Percentiles rank a stretch among this genome's conserved stretches.
These are phyloP conservation scores for Erodium trifolium DNA, from an alignment of 441 rosid genomes.

Conservation along the genomic window DNA sequence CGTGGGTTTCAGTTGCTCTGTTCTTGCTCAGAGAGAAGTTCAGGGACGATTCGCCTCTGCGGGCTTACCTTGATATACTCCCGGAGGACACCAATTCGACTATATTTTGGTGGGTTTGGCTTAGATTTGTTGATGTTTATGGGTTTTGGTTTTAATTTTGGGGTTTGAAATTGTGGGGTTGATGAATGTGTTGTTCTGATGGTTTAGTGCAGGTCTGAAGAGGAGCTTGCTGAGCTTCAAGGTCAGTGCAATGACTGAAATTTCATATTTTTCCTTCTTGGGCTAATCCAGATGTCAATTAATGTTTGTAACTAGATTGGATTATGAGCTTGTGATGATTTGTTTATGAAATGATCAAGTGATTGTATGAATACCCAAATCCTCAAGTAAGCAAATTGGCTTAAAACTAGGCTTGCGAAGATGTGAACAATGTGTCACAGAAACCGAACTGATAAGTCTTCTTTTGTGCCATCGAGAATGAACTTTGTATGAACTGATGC, in stretches of 20 bases:
- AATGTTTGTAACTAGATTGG: not conserved
- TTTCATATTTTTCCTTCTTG: no score
- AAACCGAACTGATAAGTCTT: no score
- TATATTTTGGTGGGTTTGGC: conserved; percentile 67
- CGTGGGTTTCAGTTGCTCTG: conserved; percentile 81
- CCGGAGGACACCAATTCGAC: conserved; percentile 74
- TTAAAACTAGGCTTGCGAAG: no score
- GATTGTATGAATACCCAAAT: not conserved
- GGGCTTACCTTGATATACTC: conserved; percentile 75
- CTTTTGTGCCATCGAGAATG: not conserved
- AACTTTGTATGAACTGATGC: conserved; percentile 11
- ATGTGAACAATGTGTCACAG: no score
- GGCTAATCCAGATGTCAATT: not conserved
- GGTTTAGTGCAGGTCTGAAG: conserved; percentile 97
- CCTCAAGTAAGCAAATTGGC: not conserved
- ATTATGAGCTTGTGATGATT: not conserved
- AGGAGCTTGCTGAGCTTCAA: conserved; percentile 85
- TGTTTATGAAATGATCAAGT: conserved; percentile 1
- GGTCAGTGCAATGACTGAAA: conserved; percentile 30
- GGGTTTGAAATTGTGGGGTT: conserved; percentile 13
- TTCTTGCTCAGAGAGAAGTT: conserved; percentile 75
- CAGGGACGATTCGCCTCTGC: conserved; percentile 50
- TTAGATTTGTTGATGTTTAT: conserved; percentile 10
- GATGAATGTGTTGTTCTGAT: conserved; percentile 19
- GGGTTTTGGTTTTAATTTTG: not conserved